Evolutionary conservation across 2,329 filamentous ascomycete species (phyloP), one percentile per base, ranked within the genome.

Genomic region (Arthroderma sp.): DNA sequence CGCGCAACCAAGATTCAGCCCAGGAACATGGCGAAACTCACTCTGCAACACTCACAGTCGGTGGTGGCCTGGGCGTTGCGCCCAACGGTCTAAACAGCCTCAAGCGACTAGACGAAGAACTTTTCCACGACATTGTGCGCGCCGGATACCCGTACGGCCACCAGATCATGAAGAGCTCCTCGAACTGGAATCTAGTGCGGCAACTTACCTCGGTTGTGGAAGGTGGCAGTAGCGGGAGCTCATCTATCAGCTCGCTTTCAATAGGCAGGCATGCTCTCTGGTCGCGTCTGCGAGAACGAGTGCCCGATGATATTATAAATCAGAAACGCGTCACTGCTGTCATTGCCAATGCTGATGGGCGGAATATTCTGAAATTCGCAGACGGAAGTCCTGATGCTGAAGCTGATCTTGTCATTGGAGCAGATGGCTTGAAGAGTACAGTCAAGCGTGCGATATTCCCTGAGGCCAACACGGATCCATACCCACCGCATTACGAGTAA

Each of bases 321-420:
- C 59, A 58, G 11, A 63, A 59, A 45, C 55, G 58, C 6, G 54
- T 68, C 6, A 44, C 42, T 0, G 44, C 50, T 2, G 57, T 68
- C 1, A 38, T 57, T 5, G 50, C 57, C 1, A 50, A 52, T 11
- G 6, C 52, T 4, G 40, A 57, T 9, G 55, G 52, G 1, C 53
- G 45, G 7, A 59, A 60, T 43, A 22, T 54, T 5, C 48, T 66
- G 6, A 48, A 49, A 2, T 68, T 69, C 47, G 52, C 48, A 1
- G 64, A 66, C 47, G 58, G 54, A 1, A 61, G 55, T 42, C 11
- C 50, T 0, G 50, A 60, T 10, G 52, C 54, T 6, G 55, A 62
- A 37, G 65, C 60, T 4, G 66, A 69, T 53, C 51, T 70, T 27
- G 55, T 69, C 2, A 60, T 69, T 41, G 66, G 66, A 4, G 63